These are phyloP conservation scores for Chlamydomonas schloesseri DNA, from an alignment of 139 green algal genomes.

Conservation along the genomic window DNA sequence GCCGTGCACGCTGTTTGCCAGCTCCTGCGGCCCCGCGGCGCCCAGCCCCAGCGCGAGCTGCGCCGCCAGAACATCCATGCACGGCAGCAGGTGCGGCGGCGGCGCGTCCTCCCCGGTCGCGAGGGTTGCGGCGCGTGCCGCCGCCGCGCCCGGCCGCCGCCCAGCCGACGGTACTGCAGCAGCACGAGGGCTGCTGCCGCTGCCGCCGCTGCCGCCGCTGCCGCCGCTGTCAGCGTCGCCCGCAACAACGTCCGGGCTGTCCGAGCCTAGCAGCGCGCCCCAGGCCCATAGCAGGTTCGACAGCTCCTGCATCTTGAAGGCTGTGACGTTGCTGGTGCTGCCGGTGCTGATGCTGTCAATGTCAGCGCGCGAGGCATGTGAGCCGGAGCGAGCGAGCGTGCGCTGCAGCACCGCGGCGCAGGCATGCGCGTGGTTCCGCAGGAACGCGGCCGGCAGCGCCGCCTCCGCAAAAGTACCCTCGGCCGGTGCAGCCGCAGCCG, in stretches of 20 bases:
- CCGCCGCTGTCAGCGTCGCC: too few relatives aligned
- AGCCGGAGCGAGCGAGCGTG: too few relatives aligned
- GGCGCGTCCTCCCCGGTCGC: background rate
- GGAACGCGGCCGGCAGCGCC: background rate
- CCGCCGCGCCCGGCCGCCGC: too few relatives aligned
- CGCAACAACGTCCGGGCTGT: background rate
- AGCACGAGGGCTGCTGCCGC: too few relatives aligned
- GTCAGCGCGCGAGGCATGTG: too few relatives aligned
- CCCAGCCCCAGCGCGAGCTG: constrained; percentile 23
- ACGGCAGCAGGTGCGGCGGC: background rate
- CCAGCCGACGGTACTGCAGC: too few relatives aligned
- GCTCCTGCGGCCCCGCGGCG: constrained; percentile 15
- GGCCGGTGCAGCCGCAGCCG: too few relatives aligned
- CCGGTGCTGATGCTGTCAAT: background rate
- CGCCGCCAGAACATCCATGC: constrained; percentile 12
- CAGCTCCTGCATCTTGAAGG: constrained; percentile 34
- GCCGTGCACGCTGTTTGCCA: constrained; percentile 44
- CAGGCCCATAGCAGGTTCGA: constrained; percentile 33
- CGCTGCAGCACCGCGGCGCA: background rate
- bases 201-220: too few relatives aligned
- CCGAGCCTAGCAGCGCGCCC: background rate
- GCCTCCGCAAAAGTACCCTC: background rate
- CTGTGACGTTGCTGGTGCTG: background rate
- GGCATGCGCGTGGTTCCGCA: background rate
- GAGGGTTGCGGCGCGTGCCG: background rate